A percentile compares a stretch with the other conserved stretches of the same genome.
Evolutionary conservation across 129 eudicot genomes (phyloP).

Genomic region (Gnaphalium uliginosum): DNA sequence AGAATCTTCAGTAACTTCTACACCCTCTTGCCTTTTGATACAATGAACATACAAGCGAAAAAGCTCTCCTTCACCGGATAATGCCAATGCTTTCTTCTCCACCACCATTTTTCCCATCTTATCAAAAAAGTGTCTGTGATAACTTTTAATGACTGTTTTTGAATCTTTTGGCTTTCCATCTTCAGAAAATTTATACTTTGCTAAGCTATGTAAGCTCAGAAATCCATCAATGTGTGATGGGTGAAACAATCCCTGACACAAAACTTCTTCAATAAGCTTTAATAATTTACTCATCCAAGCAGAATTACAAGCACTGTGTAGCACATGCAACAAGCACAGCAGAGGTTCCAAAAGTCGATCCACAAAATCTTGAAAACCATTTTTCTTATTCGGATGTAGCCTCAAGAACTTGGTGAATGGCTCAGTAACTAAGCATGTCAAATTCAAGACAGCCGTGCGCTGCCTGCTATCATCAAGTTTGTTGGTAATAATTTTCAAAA

Average conservation of each 20-base stretch:
- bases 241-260: constrained; percentile 84
- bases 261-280: constrained; percentile 62
- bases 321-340: constrained; percentile 50
- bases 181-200: constrained; percentile 55
- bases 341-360: constrained; percentile 79
- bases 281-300: constrained; percentile 37
- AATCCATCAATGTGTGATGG: constrained; percentile 78
- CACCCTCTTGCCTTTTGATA: constrained; percentile 56
- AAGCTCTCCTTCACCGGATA: constrained; percentile 69
- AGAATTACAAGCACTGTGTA: constrained; percentile 31
- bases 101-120: constrained; percentile 54
- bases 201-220: constrained; percentile 58
- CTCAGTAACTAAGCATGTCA: constrained; percentile 63
- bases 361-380: constrained; percentile 69
- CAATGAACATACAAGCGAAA: constrained; percentile 59
- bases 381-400: constrained; percentile 72
- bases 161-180: constrained; percentile 44
- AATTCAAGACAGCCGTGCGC: constrained; percentile 43
- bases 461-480: constrained; percentile 34
- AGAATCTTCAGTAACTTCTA: constrained; percentile 37
- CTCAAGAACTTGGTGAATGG: constrained; percentile 76
- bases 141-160: constrained; percentile 62
- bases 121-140: constrained; percentile 80
- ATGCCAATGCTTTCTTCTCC: constrained; percentile 47
- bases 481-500: constrained; percentile 29